Evolutionary conservation across 371 early-diverging fungal genomes (phyloP).

Genomic region (Mortierella sp.): DNA sequence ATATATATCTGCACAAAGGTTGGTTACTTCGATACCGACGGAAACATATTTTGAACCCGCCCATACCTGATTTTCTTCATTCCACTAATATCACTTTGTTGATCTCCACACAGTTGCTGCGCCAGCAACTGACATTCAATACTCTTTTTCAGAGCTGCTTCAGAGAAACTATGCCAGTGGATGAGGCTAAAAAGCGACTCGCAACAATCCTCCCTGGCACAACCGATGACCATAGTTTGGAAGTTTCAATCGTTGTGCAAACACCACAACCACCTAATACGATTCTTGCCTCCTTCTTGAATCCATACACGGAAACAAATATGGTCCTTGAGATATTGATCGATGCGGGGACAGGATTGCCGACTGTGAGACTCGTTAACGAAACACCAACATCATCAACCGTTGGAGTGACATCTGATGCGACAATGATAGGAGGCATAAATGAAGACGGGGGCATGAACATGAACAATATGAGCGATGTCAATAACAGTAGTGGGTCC

Average conservation of each 20-base stretch:
- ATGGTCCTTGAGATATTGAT: constrained; percentile 41
- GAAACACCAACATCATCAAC: background rate
- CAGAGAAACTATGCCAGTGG: constrained; percentile 33
- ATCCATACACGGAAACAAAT: constrained; percentile 37
- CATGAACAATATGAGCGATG: background rate
- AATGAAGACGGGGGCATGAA: background rate
- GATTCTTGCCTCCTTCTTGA: constrained; percentile 41
- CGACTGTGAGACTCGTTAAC: constrained; percentile 19
- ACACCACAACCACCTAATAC: constrained; percentile 46
- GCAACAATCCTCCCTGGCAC: constrained; percentile 2
- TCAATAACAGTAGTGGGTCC: background rate
- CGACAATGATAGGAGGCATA: constrained; percentile 6
- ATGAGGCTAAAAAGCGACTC: constrained; percentile 14
- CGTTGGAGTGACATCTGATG: background rate
- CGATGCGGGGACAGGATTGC: constrained; percentile 34
- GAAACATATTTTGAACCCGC: background rate
- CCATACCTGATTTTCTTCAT: background rate
- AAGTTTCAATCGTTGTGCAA: constrained; percentile 42
- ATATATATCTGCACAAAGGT: constrained; percentile 65
- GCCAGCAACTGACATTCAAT: constrained; percentile 72
- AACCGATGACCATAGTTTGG: constrained; percentile 14
- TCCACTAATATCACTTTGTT: background rate
- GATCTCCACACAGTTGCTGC: constrained; percentile 24
- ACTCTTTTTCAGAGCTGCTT: constrained; percentile 66
- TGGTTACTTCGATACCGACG: constrained; percentile 1